These are phyloP conservation scores for Pichia sporocuriosa DNA, from an alignment of 805 yeast genomes.

Conservation along the genomic window DNA sequence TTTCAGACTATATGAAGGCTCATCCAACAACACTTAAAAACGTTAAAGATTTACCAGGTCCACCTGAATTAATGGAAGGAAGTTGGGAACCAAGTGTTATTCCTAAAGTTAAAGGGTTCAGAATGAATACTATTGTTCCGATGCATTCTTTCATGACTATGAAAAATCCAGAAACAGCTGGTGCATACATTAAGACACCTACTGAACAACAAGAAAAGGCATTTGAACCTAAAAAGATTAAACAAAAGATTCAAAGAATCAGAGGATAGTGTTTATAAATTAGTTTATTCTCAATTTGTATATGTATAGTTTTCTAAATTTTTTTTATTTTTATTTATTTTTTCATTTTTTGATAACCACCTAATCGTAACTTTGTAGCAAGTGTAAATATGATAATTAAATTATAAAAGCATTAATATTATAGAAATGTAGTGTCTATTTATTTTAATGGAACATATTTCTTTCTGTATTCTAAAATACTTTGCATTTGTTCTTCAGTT, in stretches of 20 bases:
- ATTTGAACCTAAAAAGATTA: slow-evolving; percentile 20
- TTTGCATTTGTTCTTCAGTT: slow-evolving; percentile 48
- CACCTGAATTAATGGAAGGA: slow-evolving; percentile 48
- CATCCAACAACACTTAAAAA: slow-evolving; percentile 65
- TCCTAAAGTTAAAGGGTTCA: slow-evolving; percentile 80
- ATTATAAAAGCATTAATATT: not conserved
- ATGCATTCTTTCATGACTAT: slow-evolving; percentile 70
- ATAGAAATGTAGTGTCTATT: no score
- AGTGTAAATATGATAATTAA: not conserved
- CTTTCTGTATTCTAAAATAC: slow-evolving; percentile 52
- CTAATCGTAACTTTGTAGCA: no score
- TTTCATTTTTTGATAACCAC: no score
- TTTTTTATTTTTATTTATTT: not conserved
- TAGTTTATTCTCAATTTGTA: no score
- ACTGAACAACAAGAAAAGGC: slow-evolving; percentile 38
- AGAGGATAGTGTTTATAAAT: slow-evolving; percentile 31
- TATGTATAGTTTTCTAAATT: no score
- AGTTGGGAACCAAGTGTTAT: slow-evolving; percentile 50
- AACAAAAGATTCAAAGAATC: slow-evolving; percentile 55
- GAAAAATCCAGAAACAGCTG: slow-evolving; percentile 77
- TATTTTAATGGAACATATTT: slow-evolving; percentile 37
- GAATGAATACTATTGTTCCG: slow-evolving; percentile 85
- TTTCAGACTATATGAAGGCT: slow-evolving; percentile 53
- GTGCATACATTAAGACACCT: slow-evolving; percentile 52
- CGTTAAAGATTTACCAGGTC: slow-evolving; percentile 59